A percentile compares a stretch with the other conserved stretches of the same genome.
These are phyloP conservation scores for Podaxis sp. DNA, from an alignment of 768 basidiomycete species.

Conservation along the genomic window DNA sequence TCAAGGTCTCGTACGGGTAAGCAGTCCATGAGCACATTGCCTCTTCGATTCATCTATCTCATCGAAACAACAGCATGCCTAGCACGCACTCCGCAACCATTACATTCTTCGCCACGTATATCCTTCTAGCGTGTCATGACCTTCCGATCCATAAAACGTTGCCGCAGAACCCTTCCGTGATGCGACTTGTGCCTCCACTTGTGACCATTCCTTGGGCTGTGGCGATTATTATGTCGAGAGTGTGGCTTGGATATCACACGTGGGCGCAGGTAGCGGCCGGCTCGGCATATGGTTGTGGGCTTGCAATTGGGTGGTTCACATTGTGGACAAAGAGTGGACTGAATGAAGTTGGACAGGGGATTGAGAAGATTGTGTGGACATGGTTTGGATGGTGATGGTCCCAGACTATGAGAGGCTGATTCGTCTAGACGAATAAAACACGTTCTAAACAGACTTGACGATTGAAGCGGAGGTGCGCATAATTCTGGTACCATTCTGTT, in stretches of 20 bases:
- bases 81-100: constrained; percentile 78
- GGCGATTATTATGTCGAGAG: constrained; percentile 59
- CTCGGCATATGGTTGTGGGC: constrained; percentile 49
- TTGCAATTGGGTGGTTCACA: constrained; percentile 56
- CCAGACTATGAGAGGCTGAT: neutral
- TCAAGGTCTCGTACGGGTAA: constrained; percentile 70
- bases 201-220: constrained; percentile 56
- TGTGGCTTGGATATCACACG: constrained; percentile 80
- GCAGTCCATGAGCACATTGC: constrained; percentile 19
- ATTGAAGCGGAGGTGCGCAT: too few relatives aligned
- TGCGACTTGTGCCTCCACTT: constrained; percentile 44
- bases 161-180: constrained; percentile 30
- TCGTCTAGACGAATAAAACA: neutral
- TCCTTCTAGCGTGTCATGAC: constrained; percentile 52
- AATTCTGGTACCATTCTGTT: too few relatives aligned
- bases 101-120: constrained; percentile 62
- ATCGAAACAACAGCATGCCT: constrained; percentile 60
- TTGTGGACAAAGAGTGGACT: constrained; percentile 47
- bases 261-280: constrained; percentile 68
- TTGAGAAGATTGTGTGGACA: constrained; percentile 23
- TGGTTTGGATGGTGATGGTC: constrained; percentile 1
- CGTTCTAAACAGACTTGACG: neutral
- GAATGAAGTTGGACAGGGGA: constrained; percentile 21
- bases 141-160: constrained; percentile 62
- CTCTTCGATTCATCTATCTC: neutral